phyloP scores from a whole-genome alignment of 768 basidiomycete species.

The Kwoniella bestiolae region DNA sequence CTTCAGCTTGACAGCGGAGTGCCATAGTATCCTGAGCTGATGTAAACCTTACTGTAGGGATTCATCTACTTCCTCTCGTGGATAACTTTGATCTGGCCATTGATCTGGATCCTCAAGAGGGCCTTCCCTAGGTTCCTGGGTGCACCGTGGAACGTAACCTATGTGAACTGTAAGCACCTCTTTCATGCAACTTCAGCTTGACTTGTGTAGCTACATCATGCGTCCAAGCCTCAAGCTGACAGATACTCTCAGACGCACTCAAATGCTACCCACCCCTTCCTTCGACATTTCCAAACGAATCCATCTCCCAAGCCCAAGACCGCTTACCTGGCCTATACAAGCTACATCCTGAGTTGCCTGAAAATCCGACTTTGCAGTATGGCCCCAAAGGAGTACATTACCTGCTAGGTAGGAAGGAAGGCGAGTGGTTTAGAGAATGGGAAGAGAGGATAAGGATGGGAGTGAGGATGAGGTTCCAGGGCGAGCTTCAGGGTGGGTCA shows the following conservation, averaged over 20 bases:
- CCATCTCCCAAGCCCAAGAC: slow-evolving; percentile 26
- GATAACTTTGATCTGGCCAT: slow-evolving; percentile 73
- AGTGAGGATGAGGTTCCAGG: slow-evolving; percentile 58
- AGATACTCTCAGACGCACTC: slow-evolving; percentile 40
- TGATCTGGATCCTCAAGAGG: slow-evolving; percentile 76
- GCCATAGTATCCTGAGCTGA: neutral
- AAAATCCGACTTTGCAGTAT: slow-evolving; percentile 26
- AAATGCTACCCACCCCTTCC: slow-evolving; percentile 47
- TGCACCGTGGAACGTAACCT: slow-evolving; percentile 23
- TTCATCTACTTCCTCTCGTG: slow-evolving; percentile 74
- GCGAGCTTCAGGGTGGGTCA: slow-evolving; percentile 35
- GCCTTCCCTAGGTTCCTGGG: slow-evolving; percentile 8
- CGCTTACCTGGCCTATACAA: slow-evolving; percentile 34
- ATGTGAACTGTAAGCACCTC: slow-evolving; percentile 28
- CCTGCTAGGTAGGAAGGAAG: slow-evolving; percentile 69
- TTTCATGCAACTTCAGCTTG: neutral
- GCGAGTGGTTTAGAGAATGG: slow-evolving; percentile 79
- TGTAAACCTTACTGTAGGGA: slow-evolving; percentile 61
- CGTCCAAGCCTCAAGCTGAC: too few relatives aligned
- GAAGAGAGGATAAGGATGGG: slow-evolving; percentile 69
- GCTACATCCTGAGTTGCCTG: slow-evolving; percentile 38
- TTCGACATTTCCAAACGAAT: slow-evolving; percentile 35
- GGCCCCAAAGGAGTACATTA: slow-evolving; percentile 57
- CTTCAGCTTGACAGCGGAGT: neutral
- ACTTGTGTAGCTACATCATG: too few relatives aligned